Evolutionary conservation across 768 basidiomycete species (phyloP).

Genomic region (Leucocoprinus sp.): DNA sequence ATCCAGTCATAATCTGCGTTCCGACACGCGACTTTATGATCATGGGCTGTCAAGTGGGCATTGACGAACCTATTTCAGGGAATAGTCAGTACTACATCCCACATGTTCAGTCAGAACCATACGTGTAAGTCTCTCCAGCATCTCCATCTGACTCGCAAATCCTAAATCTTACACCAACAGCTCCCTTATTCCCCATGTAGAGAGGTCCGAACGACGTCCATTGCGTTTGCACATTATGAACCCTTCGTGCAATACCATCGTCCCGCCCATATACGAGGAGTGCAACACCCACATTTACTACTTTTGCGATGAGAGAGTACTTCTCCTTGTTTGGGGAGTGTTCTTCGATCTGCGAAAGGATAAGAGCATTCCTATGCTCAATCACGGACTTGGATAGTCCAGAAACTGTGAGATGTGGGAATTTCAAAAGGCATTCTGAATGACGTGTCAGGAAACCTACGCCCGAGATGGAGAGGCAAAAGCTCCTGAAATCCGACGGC

Average conservation of each 20-base stretch:
- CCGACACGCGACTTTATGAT: conserved; percentile 51
- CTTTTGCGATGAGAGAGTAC: conserved; percentile 71
- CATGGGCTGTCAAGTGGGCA: conserved; percentile 86
- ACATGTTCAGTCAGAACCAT: conserved; percentile 24
- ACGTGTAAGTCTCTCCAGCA: conserved; percentile 80
- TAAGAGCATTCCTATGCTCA: conserved; percentile 59
- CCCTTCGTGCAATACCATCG: conserved; percentile 47
- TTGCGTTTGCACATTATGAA: conserved; percentile 60
- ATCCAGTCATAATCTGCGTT: conserved; percentile 79
- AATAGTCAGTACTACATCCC: neutral
- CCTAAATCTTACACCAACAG: conserved; percentile 81
- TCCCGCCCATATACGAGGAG: conserved; percentile 82
- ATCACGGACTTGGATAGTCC: conserved; percentile 70
- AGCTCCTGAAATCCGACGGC: conserved; percentile 94
- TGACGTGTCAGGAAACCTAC: conserved; percentile 37
- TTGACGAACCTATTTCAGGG: conserved; percentile 65
- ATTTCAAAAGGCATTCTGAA: neutral
- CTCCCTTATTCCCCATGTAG: conserved; percentile 93
- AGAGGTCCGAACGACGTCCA: conserved; percentile 69
- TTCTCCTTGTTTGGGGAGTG: conserved; percentile 65
- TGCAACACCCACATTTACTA: conserved; percentile 83
- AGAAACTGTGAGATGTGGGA: conserved; percentile 42
- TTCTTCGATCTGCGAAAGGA: conserved; percentile 64
- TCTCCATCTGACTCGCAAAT: conserved; percentile 46
- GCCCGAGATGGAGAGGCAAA: conserved; percentile 78